Evolutionary conservation across 257 asterid species (phyloP).

Genomic region (Ilex aquifolium): DNA sequence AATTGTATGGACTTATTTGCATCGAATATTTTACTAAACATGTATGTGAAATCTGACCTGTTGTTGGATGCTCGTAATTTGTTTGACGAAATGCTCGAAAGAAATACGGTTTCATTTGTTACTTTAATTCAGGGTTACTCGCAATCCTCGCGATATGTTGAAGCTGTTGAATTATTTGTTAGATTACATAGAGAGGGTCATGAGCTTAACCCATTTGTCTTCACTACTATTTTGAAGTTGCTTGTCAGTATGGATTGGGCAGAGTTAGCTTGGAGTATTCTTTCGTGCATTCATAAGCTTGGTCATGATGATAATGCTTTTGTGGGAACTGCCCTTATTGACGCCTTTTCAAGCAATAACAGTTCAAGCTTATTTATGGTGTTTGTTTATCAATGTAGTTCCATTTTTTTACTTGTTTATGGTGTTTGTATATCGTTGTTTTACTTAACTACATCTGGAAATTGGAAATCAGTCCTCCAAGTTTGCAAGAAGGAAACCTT

Average conservation of each 20-base stretch:
- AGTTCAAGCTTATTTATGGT: no score
- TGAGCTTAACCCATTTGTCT: conserved; percentile 44
- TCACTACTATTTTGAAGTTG: conserved; percentile 40
- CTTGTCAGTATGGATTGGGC: conserved; percentile 35
- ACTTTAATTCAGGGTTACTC: conserved; percentile 45
- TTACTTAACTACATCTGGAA: no score
- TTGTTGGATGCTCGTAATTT: conserved; percentile 22
- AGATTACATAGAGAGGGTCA: conserved; percentile 41
- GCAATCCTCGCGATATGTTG: conserved; percentile 10
- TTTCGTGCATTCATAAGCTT: conserved; percentile 39
- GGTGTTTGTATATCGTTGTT: no score
- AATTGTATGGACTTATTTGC: conserved; percentile 53
- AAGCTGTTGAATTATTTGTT: conserved; percentile 27
- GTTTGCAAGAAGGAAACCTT: no score
- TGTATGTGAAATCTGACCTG: conserved; percentile 25
- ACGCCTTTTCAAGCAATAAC: conserved; percentile 85
- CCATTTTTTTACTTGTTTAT: no score
- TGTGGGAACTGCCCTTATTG: conserved; percentile 71
- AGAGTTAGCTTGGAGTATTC: conserved; percentile 28
- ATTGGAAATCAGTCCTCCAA: no score
- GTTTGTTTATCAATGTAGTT: no score
- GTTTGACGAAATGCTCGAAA: conserved; percentile 49
- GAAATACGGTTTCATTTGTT: conserved; percentile 46
- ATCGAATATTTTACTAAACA: conserved; percentile 51
- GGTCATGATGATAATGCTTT: conserved; percentile 45